Evolutionary conservation across 2,329 filamentous ascomycete genomes (phyloP).

Genomic region (Apiospora phragmitis): DNA sequence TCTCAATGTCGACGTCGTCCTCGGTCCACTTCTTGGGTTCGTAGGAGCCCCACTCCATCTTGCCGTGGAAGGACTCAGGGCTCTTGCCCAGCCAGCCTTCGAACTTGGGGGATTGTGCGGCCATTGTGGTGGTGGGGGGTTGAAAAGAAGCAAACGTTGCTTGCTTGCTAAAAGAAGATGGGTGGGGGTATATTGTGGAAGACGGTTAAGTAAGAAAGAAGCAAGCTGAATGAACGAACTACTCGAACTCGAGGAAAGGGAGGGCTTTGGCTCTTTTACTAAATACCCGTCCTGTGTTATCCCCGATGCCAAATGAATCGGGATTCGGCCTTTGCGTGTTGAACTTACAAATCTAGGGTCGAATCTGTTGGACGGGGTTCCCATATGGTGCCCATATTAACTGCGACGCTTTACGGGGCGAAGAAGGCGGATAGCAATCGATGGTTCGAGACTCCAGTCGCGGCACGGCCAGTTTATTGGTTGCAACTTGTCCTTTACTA

Average conservation of each 20-base stretch:
- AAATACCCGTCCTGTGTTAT: not conserved
- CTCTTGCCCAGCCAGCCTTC: slow-evolving; percentile 47
- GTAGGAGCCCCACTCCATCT: slow-evolving; percentile 54
- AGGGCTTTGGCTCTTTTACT: not conserved
- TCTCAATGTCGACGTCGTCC: slow-evolving; percentile 61
- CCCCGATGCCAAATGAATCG: not conserved
- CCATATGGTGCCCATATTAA: not conserved
- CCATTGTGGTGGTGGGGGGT: not conserved
- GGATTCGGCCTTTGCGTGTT: not conserved
- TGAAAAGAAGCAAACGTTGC: not conserved
- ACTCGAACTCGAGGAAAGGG: not conserved
- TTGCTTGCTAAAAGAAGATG: no score
- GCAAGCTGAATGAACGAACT: not conserved
- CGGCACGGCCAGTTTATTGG: not conserved
- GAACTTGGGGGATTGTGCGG: slow-evolving; percentile 37
- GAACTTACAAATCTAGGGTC: not conserved
- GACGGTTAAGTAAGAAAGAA: no score
- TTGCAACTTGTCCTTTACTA: not conserved
- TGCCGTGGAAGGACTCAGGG: slow-evolving; percentile 40
- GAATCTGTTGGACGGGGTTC: not conserved
- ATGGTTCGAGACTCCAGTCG: not conserved
- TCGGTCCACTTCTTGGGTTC: slow-evolving; percentile 64
- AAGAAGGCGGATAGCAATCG: not conserved
- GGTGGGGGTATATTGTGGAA: not conserved
- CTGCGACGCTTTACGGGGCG: not conserved